A percentile compares a stretch with the other conserved stretches of the same genome.
Conservation (phyloP, 305 asterid species). For the Fraxinus velutina region DNA sequence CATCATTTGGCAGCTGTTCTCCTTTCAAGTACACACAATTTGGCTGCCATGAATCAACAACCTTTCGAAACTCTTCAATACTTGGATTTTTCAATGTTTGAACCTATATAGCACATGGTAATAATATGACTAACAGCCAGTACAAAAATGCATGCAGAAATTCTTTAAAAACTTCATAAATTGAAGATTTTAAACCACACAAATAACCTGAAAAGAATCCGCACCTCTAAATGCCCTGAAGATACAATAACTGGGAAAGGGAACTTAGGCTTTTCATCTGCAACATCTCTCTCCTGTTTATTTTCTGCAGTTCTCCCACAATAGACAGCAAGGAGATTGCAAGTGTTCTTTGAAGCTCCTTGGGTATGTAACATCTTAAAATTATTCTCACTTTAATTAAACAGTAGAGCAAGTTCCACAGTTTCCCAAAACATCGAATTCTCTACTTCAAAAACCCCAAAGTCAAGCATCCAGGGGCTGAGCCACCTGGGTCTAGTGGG, state of each 20-base stretch:
- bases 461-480: constrained; percentile 22
- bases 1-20: constrained; percentile 53
- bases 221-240: constrained; percentile 88
- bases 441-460: constrained; percentile 27
- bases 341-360: constrained; percentile 72
- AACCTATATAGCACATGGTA: constrained; percentile 46
- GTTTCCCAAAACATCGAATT: constrained; percentile 19
- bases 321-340: constrained; percentile 74
- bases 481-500: not conserved
- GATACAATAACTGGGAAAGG: constrained; percentile 72
- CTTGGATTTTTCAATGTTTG: constrained; percentile 73
- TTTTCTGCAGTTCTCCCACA: constrained; percentile 48
- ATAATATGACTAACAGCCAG: constrained; percentile 11
- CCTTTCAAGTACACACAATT: constrained; percentile 83
- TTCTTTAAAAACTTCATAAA: not conserved
- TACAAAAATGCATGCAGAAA: not conserved
- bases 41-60: constrained; percentile 72
- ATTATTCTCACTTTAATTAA: constrained; percentile 23
- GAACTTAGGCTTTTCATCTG: constrained; percentile 41
- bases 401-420: constrained; percentile 10
- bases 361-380: constrained; percentile 73
- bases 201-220: constrained; percentile 16
- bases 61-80: constrained; percentile 62
- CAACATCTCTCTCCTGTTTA: constrained; percentile 45
- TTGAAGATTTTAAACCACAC: not conserved